Base-by-base conservation (phyloP, 2,329 filamentous ascomycete genomes). In the Phyllosticta capitalensis region DNA sequence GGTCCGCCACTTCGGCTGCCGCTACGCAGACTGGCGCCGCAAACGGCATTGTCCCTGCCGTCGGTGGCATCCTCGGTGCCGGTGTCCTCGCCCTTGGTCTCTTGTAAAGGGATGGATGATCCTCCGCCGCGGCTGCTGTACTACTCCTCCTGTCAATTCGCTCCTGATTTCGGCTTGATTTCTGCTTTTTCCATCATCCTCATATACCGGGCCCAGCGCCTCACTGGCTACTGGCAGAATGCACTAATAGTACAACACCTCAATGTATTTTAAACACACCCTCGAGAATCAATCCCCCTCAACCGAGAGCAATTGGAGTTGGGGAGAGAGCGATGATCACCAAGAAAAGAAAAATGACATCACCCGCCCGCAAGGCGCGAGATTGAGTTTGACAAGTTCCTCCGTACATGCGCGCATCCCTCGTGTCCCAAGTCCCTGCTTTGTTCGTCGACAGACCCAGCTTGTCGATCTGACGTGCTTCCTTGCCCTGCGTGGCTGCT, bases 31-130 rank as follows among this genome's bases (percentile, higher is more conserved):
- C 52, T 22, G 52, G 52, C n/a, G 53, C 53, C 12, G 57, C 57
- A 24, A 53, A 52, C 57, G 9, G 5, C 30, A 38, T 54, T 26
- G 19, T 61, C 1, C 59, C 59, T 33, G 54, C 55, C 45, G 19
- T 61, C 4, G 59, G 59, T 6, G 51, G 54, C 38, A 24, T 56
- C 38, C 30, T 61, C 33, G 59, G 59, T 38, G 59, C 49, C 21
- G 59, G 45, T 52, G 17, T 61, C 50, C 54, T 55, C 10, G 54
- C 56, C 14, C 24, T 38, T 51, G 59, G 59, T 54, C 59, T 61
- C 33, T 38, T 61, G 59, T 61, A 61, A 61, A 61, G 22, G 55
- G 21, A 24, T 38, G 52, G 33, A 19, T 55, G 57, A 59, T 24
- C 17, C 38, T 7, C 24, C 24, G 24, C 24, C 24, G 24, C 24